A percentile compares a stretch with the other conserved stretches of the same genome.
Evolutionary conservation across 139 green algal genomes (phyloP).

Genomic region (Auxenochlorella protothecoides): DNA sequence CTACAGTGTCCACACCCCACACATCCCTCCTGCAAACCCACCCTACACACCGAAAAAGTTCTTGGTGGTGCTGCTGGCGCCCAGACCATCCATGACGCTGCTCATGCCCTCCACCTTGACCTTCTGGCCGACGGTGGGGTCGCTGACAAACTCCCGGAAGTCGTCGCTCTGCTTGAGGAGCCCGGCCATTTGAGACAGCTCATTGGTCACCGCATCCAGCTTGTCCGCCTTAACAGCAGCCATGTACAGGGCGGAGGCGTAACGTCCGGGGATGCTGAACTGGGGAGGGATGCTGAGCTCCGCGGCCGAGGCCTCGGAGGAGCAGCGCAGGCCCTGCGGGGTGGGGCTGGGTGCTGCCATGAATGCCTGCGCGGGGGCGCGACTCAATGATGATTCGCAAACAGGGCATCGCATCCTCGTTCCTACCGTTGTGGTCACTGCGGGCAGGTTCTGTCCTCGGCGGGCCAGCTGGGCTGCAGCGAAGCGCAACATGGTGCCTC

Average conservation of each 20-base stretch:
- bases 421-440: too few relatives aligned
- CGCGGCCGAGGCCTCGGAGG: conserved; percentile 5
- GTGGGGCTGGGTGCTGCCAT: too few relatives aligned
- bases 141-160: conserved; percentile 34
- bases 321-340: conserved; percentile 10
- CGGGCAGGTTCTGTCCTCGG: too few relatives aligned
- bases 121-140: conserved; percentile 32
- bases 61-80: conserved; percentile 39
- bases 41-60: conserved; percentile 37
- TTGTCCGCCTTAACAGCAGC: conserved; percentile 31
- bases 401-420: too few relatives aligned
- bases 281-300: conserved; percentile 22
- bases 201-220: conserved; percentile 29
- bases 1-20: neutral
- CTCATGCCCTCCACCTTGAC: conserved; percentile 21
- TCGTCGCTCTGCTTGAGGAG: conserved; percentile 20
- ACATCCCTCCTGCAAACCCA: neutral
- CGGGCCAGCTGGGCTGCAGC: too few relatives aligned
- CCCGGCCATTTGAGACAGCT: conserved; percentile 31
- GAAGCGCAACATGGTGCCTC: too few relatives aligned
- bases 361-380: neutral
- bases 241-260: conserved; percentile 51
- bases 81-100: conserved; percentile 27
- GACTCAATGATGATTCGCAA: too few relatives aligned
- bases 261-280: conserved; percentile 40